A percentile compares a stretch with the other conserved stretches of the same genome.
phyloP scores from a whole-genome alignment of 768 basidiomycete genomes.

The Clavaria fumosa region DNA sequence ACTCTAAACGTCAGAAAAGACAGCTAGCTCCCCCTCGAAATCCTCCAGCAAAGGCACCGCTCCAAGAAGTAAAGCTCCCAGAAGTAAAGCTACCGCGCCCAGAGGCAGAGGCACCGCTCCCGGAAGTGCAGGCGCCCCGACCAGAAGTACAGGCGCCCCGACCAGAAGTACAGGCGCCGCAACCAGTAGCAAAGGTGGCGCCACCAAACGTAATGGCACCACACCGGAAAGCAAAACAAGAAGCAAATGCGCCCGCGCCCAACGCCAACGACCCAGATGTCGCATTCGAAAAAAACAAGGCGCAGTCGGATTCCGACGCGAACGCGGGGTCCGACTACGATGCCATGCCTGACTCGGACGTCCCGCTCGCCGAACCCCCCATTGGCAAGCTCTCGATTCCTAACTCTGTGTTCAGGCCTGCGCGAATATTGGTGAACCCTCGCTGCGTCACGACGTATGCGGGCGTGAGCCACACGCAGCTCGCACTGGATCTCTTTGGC shows the following conservation, averaged over 20 bases:
- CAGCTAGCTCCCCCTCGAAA: too few species aligned
- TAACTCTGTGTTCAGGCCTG: constrained; percentile 77
- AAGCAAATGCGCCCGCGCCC: constrained; percentile 20
- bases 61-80: too few species aligned
- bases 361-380: constrained; percentile 22
- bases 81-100: too few species aligned
- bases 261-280: constrained; percentile 11
- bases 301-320: constrained; percentile 45
- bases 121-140: too few species aligned
- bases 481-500: constrained; percentile 91
- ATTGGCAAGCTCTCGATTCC: constrained; percentile 46
- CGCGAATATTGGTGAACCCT: constrained; percentile 88
- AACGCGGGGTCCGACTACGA: constrained; percentile 83
- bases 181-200: too few species aligned
- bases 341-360: constrained; percentile 54
- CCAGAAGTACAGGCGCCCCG: too few species aligned
- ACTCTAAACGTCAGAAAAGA: too few species aligned
- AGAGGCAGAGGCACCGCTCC: too few species aligned
- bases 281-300: constrained; percentile 9
- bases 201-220: too few species aligned
- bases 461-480: constrained; percentile 88
- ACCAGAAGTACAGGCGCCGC: too few species aligned
- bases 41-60: constrained; percentile 14
- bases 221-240: constrained; percentile 17
- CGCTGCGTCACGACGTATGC: constrained; percentile 97